Percentiles rank a stretch among this genome's conserved stretches.
Conservation (phyloP, 371 early-diverging fungal genomes). For the Parasitella parasitica region DNA sequence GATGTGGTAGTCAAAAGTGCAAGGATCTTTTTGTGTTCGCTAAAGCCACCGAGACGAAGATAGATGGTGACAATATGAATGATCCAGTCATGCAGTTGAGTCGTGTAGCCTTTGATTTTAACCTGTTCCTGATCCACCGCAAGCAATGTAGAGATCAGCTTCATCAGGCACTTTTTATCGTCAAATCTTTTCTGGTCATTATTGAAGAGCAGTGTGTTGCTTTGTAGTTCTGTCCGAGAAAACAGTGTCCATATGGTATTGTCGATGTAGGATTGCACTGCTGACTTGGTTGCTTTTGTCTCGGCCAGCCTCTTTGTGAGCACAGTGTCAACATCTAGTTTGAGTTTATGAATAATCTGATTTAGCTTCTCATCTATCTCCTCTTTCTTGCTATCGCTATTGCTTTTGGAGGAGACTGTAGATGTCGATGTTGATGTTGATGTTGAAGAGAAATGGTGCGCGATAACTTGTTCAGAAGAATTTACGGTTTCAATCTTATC, state of each 20-base stretch:
- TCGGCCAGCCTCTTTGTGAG: slow-evolving; percentile 29
- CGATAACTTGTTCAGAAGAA: slow-evolving; percentile 18
- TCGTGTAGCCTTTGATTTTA: neutral
- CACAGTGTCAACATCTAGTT: slow-evolving; percentile 28
- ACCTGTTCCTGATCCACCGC: slow-evolving; percentile 3
- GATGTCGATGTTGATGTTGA: slow-evolving; percentile 27
- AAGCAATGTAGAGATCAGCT: slow-evolving; percentile 6
- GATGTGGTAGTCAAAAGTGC: slow-evolving; percentile 48
- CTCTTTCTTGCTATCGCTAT: slow-evolving; percentile 31
- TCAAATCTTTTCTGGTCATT: slow-evolving; percentile 5
- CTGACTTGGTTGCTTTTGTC: slow-evolving; percentile 29
- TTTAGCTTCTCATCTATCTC: slow-evolving; percentile 24
- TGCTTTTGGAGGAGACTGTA: slow-evolving; percentile 20
- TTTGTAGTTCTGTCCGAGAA: slow-evolving; percentile 10
- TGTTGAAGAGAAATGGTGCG: slow-evolving; percentile 28
- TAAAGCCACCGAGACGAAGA: neutral
- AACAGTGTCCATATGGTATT: slow-evolving; percentile 30
- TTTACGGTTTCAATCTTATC: slow-evolving; percentile 11
- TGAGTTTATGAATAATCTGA: slow-evolving; percentile 25
- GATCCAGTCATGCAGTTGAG: slow-evolving; percentile 18
- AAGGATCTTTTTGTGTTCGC: slow-evolving; percentile 26
- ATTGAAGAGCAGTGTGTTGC: slow-evolving; percentile 5
- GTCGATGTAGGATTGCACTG: slow-evolving; percentile 57
- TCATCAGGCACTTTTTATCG: slow-evolving; percentile 9
- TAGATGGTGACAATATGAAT: slow-evolving; percentile 6